Conservation (phyloP, 345 rosid genomes). For the Ricinus communis region DNA sequence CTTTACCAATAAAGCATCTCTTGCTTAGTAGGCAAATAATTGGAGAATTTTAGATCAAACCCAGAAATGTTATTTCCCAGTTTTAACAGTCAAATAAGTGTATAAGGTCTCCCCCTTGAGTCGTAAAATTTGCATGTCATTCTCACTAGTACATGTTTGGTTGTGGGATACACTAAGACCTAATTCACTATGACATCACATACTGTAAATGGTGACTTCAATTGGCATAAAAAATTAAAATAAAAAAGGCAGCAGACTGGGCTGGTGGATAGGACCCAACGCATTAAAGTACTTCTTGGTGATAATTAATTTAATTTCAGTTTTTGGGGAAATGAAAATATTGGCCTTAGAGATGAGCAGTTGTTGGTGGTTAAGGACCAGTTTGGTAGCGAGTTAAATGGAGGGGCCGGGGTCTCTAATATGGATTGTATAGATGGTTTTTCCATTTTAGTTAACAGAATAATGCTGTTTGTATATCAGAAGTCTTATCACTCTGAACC, state of each 20-base stretch:
- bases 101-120: background rate
- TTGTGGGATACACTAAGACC: background rate
- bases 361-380: background rate
- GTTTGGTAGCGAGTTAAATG: background rate
- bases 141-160: background rate
- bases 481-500: background rate
- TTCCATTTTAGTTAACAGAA: conserved; percentile 1
- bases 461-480: background rate
- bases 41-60: background rate
- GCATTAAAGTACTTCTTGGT: conserved; percentile 16
- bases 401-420: background rate
- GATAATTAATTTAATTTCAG: background rate
- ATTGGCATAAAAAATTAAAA: background rate
- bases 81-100: background rate
- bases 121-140: background rate
- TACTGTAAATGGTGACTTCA: background rate
- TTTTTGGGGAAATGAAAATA: background rate
- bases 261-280: conserved; percentile 21
- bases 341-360: background rate
- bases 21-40: background rate
- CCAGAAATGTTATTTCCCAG: background rate
- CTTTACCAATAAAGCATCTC: no score
- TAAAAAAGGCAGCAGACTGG: background rate
- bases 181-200: conserved; percentile 17
- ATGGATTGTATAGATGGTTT: background rate